Conservation (phyloP, 2,329 filamentous ascomycete genomes). For the Penicillium sp. region DNA sequence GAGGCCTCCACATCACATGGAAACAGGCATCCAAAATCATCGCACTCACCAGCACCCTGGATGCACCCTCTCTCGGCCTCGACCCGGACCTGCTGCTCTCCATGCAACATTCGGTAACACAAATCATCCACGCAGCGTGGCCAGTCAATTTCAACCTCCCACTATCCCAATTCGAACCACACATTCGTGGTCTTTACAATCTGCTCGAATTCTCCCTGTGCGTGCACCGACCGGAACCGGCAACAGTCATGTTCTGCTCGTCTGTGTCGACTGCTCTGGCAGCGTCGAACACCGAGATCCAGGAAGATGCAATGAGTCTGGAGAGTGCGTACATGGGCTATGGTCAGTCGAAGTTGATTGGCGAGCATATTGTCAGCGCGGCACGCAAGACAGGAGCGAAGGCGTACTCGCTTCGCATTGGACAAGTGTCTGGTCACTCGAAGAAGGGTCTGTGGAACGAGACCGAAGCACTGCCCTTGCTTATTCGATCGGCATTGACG, state of each 20-base stretch:
- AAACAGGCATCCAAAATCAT: conserved; percentile 34
- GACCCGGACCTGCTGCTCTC: conserved; percentile 29
- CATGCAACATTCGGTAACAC: conserved; percentile 40
- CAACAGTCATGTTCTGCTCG: conserved; percentile 48
- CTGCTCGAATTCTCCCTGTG: conserved; percentile 45
- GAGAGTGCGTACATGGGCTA: conserved; percentile 29
- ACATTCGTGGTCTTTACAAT: conserved; percentile 43
- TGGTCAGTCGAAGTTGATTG: conserved; percentile 31
- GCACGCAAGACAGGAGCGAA: conserved; percentile 24
- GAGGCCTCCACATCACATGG: conserved; percentile 19
- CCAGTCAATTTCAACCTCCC: conserved; percentile 53
- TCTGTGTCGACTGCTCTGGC: conserved; percentile 43
- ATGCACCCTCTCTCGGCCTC: conserved; percentile 42
- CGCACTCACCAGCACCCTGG: conserved; percentile 39
- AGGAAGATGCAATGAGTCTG: conserved; percentile 15
- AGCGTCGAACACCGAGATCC: conserved; percentile 5
- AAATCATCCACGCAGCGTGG: conserved; percentile 52
- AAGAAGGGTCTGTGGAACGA: conserved; percentile 34
- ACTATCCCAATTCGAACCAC: conserved; percentile 45
- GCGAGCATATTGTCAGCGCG: conserved; percentile 29
- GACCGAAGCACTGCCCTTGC: conserved; percentile 29
- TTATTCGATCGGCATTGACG: conserved; percentile 31
- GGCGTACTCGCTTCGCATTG: conserved; percentile 31
- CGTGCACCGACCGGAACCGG: conserved; percentile 28
- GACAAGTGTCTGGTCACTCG: conserved; percentile 34